phyloP scores from a whole-genome alignment of 75 land plant species.

The Larix kaempferi region DNA sequence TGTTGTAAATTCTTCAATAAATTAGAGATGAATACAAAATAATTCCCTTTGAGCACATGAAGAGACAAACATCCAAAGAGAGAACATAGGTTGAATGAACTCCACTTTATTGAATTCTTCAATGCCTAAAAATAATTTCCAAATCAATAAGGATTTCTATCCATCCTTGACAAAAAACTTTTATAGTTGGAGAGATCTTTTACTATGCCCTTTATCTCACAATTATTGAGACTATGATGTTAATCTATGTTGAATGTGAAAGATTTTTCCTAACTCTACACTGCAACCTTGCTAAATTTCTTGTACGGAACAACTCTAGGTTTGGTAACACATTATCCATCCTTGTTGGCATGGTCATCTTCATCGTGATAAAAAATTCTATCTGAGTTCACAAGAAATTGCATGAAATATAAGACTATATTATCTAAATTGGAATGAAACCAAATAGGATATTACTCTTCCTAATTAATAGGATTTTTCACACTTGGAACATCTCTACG shows the following conservation, averaged over 20 bases:
- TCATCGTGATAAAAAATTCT: slow-evolving; percentile 13
- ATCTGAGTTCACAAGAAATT: slow-evolving; percentile 9
- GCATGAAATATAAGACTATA: slow-evolving; percentile 7
- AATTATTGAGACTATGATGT: slow-evolving; percentile 1
- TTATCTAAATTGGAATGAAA: slow-evolving; percentile 10
- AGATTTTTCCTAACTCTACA: neutral
- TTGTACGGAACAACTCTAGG: neutral
- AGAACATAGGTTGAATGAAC: neutral
- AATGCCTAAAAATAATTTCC: slow-evolving; percentile 8
- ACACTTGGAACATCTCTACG: neutral
- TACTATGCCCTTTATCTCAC: neutral
- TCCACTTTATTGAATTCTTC: neutral
- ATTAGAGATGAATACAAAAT: neutral
- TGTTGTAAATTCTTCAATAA: neutral
- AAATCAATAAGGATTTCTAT: neutral
- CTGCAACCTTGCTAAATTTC: neutral
- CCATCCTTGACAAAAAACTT: neutral
- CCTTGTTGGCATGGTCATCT: slow-evolving; percentile 11
- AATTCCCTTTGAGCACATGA: neutral
- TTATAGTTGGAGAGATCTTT: neutral
- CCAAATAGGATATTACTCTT: slow-evolving; percentile 10
- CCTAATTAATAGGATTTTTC: neutral
- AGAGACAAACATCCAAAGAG: neutral
- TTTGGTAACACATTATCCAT: neutral
- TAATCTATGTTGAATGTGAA: slow-evolving; percentile 4